Base-by-base conservation (phyloP, 1,284 basidiomycete genomes). In the Anthracocystis panici-leucophaei region DNA sequence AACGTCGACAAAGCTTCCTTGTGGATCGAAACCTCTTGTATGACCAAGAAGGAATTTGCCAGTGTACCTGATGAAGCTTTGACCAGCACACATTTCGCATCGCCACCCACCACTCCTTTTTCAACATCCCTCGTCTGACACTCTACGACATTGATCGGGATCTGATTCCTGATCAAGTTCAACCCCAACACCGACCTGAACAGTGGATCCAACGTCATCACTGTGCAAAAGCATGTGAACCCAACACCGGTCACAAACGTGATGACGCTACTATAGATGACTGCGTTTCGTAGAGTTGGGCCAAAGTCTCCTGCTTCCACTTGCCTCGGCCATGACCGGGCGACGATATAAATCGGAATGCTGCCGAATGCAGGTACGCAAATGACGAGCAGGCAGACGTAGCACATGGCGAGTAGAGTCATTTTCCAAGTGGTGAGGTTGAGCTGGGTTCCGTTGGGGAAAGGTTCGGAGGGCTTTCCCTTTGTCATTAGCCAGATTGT, bases 341-440 rank as follows among this genome's bases (percentile, higher is more conserved):
- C 51, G 12, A 61, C 44, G 12, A 53, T 41, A 11, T 20, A 46
- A 11, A 61, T 21, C 3, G 51, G 58, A 1, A 57, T 18, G 8
- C 31, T 16, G 7, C 21, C 58, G n/a, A 54, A 61, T 1, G 29
- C 33, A 12, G 41, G 51, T 1, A 27, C 18, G 18, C 20, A n/a
- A 14, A 48, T 9, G 16, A 54, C 33, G 4, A 61, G 8, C 11
- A 61, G 5, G 20, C 10, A 11, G 23, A 60, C 31, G 20, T 61
- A 61, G 9, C 31, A 25, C 25, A 10, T 14, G 25, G 58, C 51
- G 14, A 65, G 44, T 8, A 65, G 7, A 7, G 56, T 48, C 55
- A 65, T 57, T 27, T 54, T 58, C 56, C 63, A 65, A 0, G 56
- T 54, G n/a, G 5, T 58, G 14, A n/a, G 23, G 41, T 8, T 20